Evolutionary conservation across 371 early-diverging fungal genomes (phyloP).

Genomic region (Nosema muscidifuracis): DNA sequence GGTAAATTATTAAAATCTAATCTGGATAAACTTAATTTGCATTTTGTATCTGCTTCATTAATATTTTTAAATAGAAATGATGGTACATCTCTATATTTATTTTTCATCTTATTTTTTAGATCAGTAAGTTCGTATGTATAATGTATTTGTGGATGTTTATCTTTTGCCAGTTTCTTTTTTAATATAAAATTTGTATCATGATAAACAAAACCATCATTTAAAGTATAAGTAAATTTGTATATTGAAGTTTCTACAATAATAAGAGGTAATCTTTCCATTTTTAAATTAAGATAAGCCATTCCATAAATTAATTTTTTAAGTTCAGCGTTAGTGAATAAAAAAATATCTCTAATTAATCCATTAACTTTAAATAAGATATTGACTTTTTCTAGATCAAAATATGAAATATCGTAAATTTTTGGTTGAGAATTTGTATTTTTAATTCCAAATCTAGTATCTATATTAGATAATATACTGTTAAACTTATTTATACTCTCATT

Average conservation of each 20-base stretch:
- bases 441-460: too few relatives aligned
- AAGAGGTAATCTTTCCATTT: constrained; percentile 6
- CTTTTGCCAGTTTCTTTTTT: neutral
- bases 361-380: neutral
- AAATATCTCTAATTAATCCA: neutral
- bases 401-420: neutral
- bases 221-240: constrained; percentile 7
- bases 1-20: neutral
- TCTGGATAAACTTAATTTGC: neutral
- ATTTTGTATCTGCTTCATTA: neutral
- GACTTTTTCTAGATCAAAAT: neutral
- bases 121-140: neutral
- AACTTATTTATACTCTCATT: neutral
- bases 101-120: neutral
- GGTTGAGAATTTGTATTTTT: too few relatives aligned
- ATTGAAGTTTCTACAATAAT: constrained; percentile 9
- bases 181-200: neutral
- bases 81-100: neutral
- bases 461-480: neutral
- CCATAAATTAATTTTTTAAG: constrained; percentile 8
- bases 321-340: constrained; percentile 12
- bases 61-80: neutral
- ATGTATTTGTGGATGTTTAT: neutral
- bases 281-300: constrained; percentile 10
- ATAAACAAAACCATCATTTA: constrained; percentile 17